Evolutionary conservation across 2,329 filamentous ascomycete genomes (phyloP).

Genomic region (Hymenoscyphus infarciens): DNA sequence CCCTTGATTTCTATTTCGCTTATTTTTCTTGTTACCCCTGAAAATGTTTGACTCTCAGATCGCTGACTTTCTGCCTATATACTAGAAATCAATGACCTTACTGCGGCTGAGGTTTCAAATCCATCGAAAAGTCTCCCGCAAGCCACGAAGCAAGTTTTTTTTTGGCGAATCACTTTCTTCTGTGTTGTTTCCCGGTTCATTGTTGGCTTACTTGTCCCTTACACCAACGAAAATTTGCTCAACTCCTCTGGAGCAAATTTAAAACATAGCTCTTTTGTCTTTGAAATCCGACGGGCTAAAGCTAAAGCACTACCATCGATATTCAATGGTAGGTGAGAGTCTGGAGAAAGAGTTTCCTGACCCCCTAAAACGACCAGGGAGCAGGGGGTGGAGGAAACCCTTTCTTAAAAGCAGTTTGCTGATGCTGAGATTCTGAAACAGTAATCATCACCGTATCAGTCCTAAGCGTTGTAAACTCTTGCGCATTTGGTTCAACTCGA

Average conservation of each 20-base stretch:
- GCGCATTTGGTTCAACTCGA: constrained; percentile 48
- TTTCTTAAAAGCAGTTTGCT: too few species aligned
- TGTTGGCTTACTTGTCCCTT: constrained; percentile 42
- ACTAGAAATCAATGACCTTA: constrained; percentile 55
- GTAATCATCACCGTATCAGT: constrained; percentile 49
- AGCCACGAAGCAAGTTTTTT: constrained; percentile 44
- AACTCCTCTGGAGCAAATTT: constrained; percentile 31
- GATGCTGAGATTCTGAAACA: too few species aligned
- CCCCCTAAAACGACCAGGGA: too few species aligned
- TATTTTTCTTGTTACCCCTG: neutral
- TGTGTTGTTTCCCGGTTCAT: constrained; percentile 43
- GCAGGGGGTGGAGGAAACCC: too few species aligned
- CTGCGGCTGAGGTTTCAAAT: constrained; percentile 55
- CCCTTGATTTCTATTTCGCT: neutral
- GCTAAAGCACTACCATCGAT: constrained; percentile 49
- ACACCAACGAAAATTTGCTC: constrained; percentile 31
- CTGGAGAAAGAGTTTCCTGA: too few species aligned
- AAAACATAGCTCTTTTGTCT: constrained; percentile 45
- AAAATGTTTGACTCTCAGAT: neutral
- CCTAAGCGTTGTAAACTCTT: constrained; percentile 50
- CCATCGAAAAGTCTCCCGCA: constrained; percentile 47
- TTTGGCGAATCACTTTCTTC: constrained; percentile 46
- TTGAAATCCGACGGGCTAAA: constrained; percentile 48
- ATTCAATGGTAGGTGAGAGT: constrained; percentile 40
- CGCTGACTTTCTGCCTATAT: neutral